phyloP scores from a whole-genome alignment of 352 stramenopile genomes.

The Pythium apleroticum region DNA sequence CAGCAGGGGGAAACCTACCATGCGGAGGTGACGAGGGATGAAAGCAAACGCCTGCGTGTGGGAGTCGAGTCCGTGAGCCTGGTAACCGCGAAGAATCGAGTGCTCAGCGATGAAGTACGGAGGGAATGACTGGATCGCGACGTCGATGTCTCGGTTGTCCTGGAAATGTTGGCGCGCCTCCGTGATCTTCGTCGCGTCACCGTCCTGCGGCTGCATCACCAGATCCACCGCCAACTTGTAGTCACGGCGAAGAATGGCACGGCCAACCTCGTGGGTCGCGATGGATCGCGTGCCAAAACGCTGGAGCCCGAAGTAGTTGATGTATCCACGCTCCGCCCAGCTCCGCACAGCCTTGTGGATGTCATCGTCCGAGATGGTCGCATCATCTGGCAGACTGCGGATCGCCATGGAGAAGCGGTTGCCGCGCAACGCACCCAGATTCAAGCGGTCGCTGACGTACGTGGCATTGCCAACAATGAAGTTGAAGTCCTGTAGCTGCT shows the following conservation, averaged over 20 bases:
- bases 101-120: constrained; percentile 84
- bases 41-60: constrained; percentile 67
- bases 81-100: constrained; percentile 62
- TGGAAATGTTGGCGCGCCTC: constrained; percentile 69
- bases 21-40: constrained; percentile 84
- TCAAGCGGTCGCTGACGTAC: constrained; percentile 90
- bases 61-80: constrained; percentile 52
- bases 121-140: constrained; percentile 59
- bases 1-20: constrained; percentile 37
- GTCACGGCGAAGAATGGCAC: constrained; percentile 92
- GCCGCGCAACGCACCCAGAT: constrained; percentile 90
- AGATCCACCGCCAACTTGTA: constrained; percentile 91
- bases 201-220: constrained; percentile 84
- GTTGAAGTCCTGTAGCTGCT: constrained; percentile 77
- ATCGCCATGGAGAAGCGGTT: constrained; percentile 97
- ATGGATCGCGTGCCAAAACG: constrained; percentile 93
- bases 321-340: constrained; percentile 89
- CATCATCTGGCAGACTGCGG: constrained; percentile 78
- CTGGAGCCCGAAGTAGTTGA: constrained; percentile 99
- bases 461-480: constrained; percentile 93
- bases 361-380: constrained; percentile 55
- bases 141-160: constrained; percentile 52
- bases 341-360: constrained; percentile 66
- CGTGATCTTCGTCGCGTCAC: constrained; percentile 74
- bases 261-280: constrained; percentile 89